Evolutionary conservation across 768 basidiomycete species (phyloP), one percentile per base, ranked within the genome.

Genomic region (Baorangia bicolor): DNA sequence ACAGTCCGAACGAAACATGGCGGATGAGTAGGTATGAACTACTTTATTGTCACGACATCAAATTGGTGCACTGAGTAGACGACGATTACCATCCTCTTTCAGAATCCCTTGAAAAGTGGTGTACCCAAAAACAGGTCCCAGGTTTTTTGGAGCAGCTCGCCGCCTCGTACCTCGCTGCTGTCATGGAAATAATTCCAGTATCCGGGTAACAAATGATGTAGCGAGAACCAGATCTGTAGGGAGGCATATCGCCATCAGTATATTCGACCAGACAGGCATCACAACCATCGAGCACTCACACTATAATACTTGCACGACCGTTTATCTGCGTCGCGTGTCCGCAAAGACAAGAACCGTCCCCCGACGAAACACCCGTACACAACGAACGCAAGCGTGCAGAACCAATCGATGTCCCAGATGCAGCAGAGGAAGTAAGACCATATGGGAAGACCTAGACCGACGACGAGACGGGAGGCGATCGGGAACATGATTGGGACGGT

Each of bases 401-500:
- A 49, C 47, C 56, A 38, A 18, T 72, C 71, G 11, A 77, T 48
- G 30, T 71, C 58, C 78, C 78, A 80, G 28, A 73, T 55, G 27
- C 52, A 38, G 39, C 67, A 68, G 3, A 79, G 60, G 18, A 65
- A 25, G 50, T 57, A 60, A 0, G 78, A 75, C 79, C 79, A 80
- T 0, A 68, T 37, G 0, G 74, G 65, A 3, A 80, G 64, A 7
- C 65, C 67, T 11, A 75, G 27, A 13, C 74, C 60, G 31, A 73
- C 70, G 5, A 67, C 70, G 21, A 69, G 51, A 6, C 78, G 68
- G 0, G 77, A 73, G 1, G 66, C 33, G 20, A 69, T 53, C 1
- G 81, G 81, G 33, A 74, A 72, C 31, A 73, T 70, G 49, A 81
- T 77, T 1, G 80, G 80, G 23, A 81, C 61, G 0, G 80, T 81